Conservation (phyloP, 2,329 filamentous ascomycete species). For the Tolypocladium tundrense region DNA sequence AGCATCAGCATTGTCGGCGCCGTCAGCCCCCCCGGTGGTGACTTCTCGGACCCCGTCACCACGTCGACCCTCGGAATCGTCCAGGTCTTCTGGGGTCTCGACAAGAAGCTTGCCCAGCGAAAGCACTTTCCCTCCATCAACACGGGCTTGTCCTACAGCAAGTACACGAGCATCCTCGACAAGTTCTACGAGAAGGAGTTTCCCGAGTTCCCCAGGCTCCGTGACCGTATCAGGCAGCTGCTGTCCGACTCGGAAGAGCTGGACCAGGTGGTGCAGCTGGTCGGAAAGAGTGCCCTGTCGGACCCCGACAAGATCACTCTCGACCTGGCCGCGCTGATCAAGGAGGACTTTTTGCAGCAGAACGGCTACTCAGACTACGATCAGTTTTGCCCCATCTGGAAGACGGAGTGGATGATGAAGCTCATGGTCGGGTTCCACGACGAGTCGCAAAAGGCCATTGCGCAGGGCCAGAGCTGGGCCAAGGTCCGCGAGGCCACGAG, state of each 20-base stretch:
- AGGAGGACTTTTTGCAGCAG: conserved; percentile 98
- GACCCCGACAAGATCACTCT: conserved; percentile 98
- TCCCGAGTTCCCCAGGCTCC: conserved; percentile 86
- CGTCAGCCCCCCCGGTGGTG: conserved; percentile 93
- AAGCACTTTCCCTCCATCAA: conserved; percentile 99
- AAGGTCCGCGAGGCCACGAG: conserved; percentile 87
- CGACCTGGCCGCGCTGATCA: conserved; percentile 81
- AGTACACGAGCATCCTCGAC: conserved; percentile 83
- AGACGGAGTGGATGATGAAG: conserved; percentile 99
- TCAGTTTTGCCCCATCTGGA: conserved; percentile 98
- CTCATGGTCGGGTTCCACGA: conserved; percentile 97
- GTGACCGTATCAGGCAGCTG: conserved; percentile 88
- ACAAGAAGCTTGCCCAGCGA: conserved; percentile 98
- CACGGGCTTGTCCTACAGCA: conserved; percentile 88
- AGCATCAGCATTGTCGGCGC: conserved; percentile 97
- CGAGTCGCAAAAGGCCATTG: conserved; percentile 89
- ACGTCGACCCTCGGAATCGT: conserved; percentile 91
- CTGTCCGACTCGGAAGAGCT: conserved; percentile 93
- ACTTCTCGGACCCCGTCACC: conserved; percentile 98
- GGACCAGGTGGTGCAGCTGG: conserved; percentile 96
- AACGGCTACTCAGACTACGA: conserved; percentile 99
- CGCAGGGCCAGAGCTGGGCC: conserved; percentile 81
- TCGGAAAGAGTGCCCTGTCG: conserved; percentile 92
- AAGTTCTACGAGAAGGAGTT: conserved; percentile 90
- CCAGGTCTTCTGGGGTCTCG: conserved; percentile 98